Evolutionary conservation across 2,329 filamentous ascomycete species (phyloP).

Genomic region (Daldinia sp.): DNA sequence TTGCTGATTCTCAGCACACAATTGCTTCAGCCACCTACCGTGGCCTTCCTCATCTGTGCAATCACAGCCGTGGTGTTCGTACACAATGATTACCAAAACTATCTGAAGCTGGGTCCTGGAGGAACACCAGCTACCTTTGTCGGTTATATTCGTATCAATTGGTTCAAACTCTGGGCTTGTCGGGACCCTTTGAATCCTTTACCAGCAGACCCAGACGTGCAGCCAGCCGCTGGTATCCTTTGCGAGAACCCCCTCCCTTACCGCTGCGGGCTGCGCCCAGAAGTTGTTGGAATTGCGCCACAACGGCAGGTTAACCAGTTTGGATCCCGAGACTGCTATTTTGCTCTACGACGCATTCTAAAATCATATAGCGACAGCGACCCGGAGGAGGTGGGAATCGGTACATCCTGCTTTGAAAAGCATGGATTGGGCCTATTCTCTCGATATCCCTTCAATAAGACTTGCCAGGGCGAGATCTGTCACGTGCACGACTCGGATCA

Average conservation of each 20-base stretch:
- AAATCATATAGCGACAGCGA: constrained; percentile 57
- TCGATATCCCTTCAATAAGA: constrained; percentile 69
- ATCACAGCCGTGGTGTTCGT: constrained; percentile 60
- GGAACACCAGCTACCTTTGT: constrained; percentile 77
- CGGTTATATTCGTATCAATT: constrained; percentile 78
- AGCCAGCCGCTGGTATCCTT: constrained; percentile 68
- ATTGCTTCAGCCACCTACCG: constrained; percentile 56
- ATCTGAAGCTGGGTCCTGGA: constrained; percentile 79
- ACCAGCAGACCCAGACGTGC: constrained; percentile 57
- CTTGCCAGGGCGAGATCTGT: constrained; percentile 81
- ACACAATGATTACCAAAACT: constrained; percentile 77
- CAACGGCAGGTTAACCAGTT: constrained; percentile 80
- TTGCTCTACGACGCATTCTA: constrained; percentile 62
- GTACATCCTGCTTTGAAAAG: constrained; percentile 81
- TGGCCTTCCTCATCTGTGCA: constrained; percentile 60
- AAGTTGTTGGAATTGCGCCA: constrained; percentile 78
- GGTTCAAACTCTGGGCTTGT: constrained; percentile 75
- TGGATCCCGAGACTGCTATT: constrained; percentile 62
- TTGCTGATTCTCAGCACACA: constrained; percentile 62
- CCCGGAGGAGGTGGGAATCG: constrained; percentile 63
- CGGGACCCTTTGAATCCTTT: constrained; percentile 73
- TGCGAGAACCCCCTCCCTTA: constrained; percentile 60
- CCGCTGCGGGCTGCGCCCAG: constrained; percentile 70
- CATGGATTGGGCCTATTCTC: constrained; percentile 81
- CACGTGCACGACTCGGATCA: constrained; percentile 82